A percentile compares a stretch with the other conserved stretches of the same genome.
phyloP scores from a whole-genome alignment of 768 basidiomycete species.

The Butyriboletus loyo region DNA sequence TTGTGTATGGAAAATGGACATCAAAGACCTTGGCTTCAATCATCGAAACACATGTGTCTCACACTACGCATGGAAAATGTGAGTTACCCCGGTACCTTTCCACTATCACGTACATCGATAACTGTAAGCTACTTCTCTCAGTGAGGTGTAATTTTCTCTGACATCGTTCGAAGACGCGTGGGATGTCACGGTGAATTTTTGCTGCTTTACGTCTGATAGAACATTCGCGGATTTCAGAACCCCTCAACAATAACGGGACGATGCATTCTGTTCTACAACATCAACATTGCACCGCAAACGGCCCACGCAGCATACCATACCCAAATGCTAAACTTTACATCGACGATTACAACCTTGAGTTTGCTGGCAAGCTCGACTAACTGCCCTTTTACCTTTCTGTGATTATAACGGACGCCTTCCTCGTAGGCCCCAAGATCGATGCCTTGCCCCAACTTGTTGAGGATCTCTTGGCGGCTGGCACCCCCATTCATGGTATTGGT shows the following conservation, averaged over 20 bases:
- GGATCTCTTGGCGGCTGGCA: slow-evolving; percentile 42
- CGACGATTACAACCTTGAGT: slow-evolving; percentile 30
- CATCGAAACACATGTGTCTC: slow-evolving; percentile 18
- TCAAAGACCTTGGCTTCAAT: slow-evolving; percentile 12
- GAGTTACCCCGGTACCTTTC: background rate
- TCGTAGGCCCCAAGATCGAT: slow-evolving; percentile 33
- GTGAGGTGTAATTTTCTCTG: background rate
- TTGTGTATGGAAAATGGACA: slow-evolving; percentile 13
- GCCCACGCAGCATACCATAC: slow-evolving; percentile 33
- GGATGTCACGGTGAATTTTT: slow-evolving; percentile 9
- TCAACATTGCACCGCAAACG: slow-evolving; percentile 45
- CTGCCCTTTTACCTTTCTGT: background rate
- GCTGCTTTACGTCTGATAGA: background rate
- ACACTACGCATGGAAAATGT: slow-evolving; percentile 15
- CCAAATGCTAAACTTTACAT: slow-evolving; percentile 34
- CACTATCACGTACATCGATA: background rate
- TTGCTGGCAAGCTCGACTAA: slow-evolving; percentile 15
- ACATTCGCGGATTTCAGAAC: slow-evolving; percentile 3
- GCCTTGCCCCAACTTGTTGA: slow-evolving; percentile 53
- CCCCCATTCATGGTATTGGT: slow-evolving; percentile 61
- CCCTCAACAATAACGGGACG: slow-evolving; percentile 54
- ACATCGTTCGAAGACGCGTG: slow-evolving; percentile 12
- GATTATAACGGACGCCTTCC: background rate
- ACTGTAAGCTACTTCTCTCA: slow-evolving; percentile 7
- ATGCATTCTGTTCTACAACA: slow-evolving; percentile 54